Evolutionary conservation across 2,329 filamentous ascomycete species (phyloP).

Genomic region (Fusarium sp.): DNA sequence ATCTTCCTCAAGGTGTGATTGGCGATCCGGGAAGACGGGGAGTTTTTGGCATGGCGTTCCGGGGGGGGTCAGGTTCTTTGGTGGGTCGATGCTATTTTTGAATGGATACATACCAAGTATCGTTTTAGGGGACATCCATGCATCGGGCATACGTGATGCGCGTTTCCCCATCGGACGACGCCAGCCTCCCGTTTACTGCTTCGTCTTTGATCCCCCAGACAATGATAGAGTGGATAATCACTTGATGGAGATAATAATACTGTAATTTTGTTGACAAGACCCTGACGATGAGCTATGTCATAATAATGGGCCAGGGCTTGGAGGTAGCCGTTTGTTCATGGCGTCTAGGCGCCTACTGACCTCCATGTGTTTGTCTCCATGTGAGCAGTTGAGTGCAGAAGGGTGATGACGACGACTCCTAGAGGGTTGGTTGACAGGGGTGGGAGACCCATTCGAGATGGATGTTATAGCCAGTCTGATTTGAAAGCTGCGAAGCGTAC

Average conservation of each 20-base stretch:
- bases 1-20: background rate
- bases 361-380: background rate
- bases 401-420: slow-evolving; percentile 36
- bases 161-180: slow-evolving; percentile 12
- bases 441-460: slow-evolving; percentile 7
- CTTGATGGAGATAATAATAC: background rate
- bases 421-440: slow-evolving; percentile 9
- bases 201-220: background rate
- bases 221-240: background rate
- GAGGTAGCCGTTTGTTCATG: slow-evolving; percentile 6
- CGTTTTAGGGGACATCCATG: slow-evolving; percentile 9
- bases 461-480: background rate
- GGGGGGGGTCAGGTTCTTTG: background rate
- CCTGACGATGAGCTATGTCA: slow-evolving; percentile 7
- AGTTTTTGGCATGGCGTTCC: slow-evolving; percentile 2
- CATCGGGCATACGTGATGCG: background rate
- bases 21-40: slow-evolving; percentile 18
- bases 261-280: slow-evolving; percentile 4
- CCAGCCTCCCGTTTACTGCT: slow-evolving; percentile 10
- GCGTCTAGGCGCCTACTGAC: background rate
- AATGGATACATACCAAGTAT: background rate
- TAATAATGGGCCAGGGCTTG: background rate
- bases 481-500: background rate
- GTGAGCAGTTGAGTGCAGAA: background rate
- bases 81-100: slow-evolving; percentile 34